A percentile compares a stretch with the other conserved stretches of the same genome.
Conservation (phyloP, 2,329 filamentous ascomycete species). For the Paracoccidioides lutzii region DNA sequence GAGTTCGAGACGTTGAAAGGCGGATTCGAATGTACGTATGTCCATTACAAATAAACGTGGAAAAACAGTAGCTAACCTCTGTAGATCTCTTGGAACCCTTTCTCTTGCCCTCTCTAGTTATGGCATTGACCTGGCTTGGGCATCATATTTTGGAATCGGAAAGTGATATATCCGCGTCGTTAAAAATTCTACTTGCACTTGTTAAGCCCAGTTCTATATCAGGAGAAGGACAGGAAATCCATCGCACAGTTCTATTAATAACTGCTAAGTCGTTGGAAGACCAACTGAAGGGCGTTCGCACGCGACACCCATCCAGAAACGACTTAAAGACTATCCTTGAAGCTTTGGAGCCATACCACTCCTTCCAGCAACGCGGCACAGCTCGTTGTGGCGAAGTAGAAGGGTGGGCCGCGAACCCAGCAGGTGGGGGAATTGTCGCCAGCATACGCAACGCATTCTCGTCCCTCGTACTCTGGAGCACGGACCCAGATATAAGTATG, state of each 20-base stretch:
- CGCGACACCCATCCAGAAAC: constrained; percentile 35
- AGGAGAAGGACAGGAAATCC: constrained; percentile 48
- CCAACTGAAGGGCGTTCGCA: constrained; percentile 39
- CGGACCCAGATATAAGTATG: constrained; percentile 37
- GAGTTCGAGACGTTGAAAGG: constrained; percentile 47
- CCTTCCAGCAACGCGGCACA: constrained; percentile 38
- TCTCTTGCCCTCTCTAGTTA: constrained; percentile 47
- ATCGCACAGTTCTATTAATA: constrained; percentile 46
- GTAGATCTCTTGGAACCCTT: constrained; percentile 51
- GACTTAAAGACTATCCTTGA: constrained; percentile 43
- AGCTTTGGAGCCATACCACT: constrained; percentile 37
- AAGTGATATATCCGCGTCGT: constrained; percentile 38
- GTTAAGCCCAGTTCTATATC: constrained; percentile 45
- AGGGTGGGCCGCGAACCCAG: constrained; percentile 37
- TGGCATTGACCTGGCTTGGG: constrained; percentile 47
- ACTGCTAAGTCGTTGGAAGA: constrained; percentile 40
- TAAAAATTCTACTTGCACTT: constrained; percentile 45
- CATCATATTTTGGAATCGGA: constrained; percentile 41
- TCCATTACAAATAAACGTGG: constrained; percentile 5
- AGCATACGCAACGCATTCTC: constrained; percentile 40
- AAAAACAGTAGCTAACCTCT: constrained; percentile 5
- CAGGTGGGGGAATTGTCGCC: constrained; percentile 34
- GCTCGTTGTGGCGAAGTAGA: constrained; percentile 38
- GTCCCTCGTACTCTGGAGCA: constrained; percentile 41
- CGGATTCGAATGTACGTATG: constrained; percentile 46